These are phyloP conservation scores for Entelexis sorbosivorans DNA, from an alignment of 1,139 yeast genomes.

Conservation along the genomic window DNA sequence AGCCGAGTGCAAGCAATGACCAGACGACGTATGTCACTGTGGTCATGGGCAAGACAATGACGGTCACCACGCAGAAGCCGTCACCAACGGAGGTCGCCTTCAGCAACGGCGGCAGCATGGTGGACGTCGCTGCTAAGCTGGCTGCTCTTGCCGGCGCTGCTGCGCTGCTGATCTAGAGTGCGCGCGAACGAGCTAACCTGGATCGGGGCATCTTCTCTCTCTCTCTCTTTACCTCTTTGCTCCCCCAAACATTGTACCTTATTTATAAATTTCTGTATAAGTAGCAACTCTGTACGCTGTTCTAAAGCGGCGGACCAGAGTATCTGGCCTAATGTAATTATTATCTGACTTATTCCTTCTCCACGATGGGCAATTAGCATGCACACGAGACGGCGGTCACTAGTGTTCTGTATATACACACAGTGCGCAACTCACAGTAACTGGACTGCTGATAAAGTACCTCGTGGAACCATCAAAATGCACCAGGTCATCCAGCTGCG, in stretches of 20 bases:
- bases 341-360: not conserved
- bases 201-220: not conserved
- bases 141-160: slow-evolving; percentile 20
- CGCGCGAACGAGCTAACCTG: not conserved
- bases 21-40: slow-evolving; percentile 28
- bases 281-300: not conserved
- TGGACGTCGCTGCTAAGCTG: slow-evolving; percentile 18
- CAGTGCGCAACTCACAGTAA: no score
- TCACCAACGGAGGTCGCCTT: slow-evolving; percentile 20
- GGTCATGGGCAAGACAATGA: slow-evolving; percentile 27
- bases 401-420: no score
- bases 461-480: no score
- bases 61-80: slow-evolving; percentile 25
- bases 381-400: no score
- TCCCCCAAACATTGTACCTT: not conserved
- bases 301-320: not conserved
- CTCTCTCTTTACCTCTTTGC: not conserved
- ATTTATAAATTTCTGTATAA: not conserved
- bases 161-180: not conserved
- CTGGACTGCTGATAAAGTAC: no score
- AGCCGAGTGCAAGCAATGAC: slow-evolving; percentile 23
- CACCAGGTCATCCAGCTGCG: no score
- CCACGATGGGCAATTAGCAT: no score
- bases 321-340: not conserved
- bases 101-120: slow-evolving; percentile 18